Evolutionary conservation across 345 rosid species (phyloP), one percentile per base, ranked within the genome.

Genomic region (Eucalyptus albens): DNA sequence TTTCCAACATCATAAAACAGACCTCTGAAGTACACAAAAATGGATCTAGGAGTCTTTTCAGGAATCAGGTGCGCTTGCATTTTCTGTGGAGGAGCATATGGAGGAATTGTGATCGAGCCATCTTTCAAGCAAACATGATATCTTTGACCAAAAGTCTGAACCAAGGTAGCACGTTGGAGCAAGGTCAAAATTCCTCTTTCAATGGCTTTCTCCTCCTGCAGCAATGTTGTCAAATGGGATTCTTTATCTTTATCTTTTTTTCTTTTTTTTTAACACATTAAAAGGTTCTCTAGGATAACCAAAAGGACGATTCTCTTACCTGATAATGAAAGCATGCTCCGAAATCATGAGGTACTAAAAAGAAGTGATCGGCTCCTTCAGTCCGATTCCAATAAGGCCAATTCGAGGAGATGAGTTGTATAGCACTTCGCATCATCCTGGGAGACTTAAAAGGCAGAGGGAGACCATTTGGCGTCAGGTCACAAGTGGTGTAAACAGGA

Each of bases 261-360:
- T 21, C 2, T 9, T 49, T 60, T 31, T 60, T 56, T 29, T 15
- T 31, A 81, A 21, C 31, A 56, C 22, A 26, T 29, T 27, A 90
- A 49, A 27, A 29, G 42, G 15, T 82, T 59, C 6, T 50, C 65
- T 62, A n/a, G 33, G 86, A 86, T 55, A 45, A 51, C 51, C 65
- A 72, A 15, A 69, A 40, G 83, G 53, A 44, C 59, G 6, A 13
- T 31, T n/a, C 49, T 86, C 89, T 93, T 91, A 97, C 99, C 91
- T 95, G 99, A 91, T 98, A 98, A 91, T 98, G 99, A 91, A 98
- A 98, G 94, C 99, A 98, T 77, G 99, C 97, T 90, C 99, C 99
- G 91, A 98, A 98, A 91, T 98, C 99, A 94, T 96, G 99, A 56
- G 99, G 99, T 89, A 95, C 97, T 17, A 98, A 93, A 90, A 98